Conservation (phyloP, 2,329 filamentous ascomycete species). For the Madurella fahalii region DNA sequence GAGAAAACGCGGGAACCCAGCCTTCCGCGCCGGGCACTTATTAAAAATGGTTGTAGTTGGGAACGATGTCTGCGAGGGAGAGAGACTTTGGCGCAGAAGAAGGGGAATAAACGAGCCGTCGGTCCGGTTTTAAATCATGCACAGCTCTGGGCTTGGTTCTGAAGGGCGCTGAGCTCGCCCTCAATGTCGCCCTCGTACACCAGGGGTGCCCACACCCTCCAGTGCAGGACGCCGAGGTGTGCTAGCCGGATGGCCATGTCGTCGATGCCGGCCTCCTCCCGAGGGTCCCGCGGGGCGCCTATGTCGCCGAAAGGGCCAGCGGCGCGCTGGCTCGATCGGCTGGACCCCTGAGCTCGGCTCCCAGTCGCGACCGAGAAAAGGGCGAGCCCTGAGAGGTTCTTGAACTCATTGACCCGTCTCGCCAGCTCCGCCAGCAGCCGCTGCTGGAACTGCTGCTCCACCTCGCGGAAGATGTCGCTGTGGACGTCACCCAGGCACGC, state of each 20-base stretch:
- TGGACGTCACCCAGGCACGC: conserved; percentile 42
- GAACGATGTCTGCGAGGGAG: not conserved
- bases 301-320: conserved; percentile 26
- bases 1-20: not conserved
- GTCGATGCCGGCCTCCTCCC: conserved; percentile 52
- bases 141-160: not conserved
- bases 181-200: conserved; percentile 55
- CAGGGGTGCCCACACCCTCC: conserved; percentile 79
- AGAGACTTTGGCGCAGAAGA: not conserved
- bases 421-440: conserved; percentile 47
- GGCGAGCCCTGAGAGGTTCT: conserved; percentile 47
- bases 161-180: conserved; percentile 15
- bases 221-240: conserved; percentile 81
- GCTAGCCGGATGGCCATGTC: conserved; percentile 74
- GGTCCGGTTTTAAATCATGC: not conserved
- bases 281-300: conserved; percentile 37
- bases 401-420: conserved; percentile 49
- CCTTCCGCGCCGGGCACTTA: not conserved
- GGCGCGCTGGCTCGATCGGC: conserved; percentile 32
- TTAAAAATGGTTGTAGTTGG: not conserved
- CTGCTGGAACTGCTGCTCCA: conserved; percentile 47
- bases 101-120: not conserved
- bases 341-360: conserved; percentile 40
- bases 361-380: conserved; percentile 55
- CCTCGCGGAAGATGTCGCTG: conserved; percentile 43